These are phyloP conservation scores for Penicillium arizonense DNA, from an alignment of 495 filamentous ascomycete genomes.

Conservation along the genomic window DNA sequence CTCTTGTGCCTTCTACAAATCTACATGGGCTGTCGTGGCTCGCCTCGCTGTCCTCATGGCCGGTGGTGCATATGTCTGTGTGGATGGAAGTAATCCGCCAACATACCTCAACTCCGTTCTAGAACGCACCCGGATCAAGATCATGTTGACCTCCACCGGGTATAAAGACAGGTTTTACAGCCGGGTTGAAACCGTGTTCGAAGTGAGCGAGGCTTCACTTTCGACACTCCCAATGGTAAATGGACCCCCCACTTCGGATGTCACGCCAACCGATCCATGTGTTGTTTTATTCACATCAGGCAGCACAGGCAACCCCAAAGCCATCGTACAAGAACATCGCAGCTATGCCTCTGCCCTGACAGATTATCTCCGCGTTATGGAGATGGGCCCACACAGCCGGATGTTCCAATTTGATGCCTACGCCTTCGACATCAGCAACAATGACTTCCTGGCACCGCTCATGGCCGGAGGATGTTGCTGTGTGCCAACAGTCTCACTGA, in stretches of 20 bases:
- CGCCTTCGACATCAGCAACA: conserved; percentile 45
- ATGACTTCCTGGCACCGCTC: conserved; percentile 41
- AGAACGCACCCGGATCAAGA: conserved; percentile 10
- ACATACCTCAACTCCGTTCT: conserved; percentile 18
- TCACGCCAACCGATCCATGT: conserved; percentile 18
- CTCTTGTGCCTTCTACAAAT: conserved; percentile 29
- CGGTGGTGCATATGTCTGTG: conserved; percentile 47
- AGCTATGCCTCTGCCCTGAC: conserved; percentile 28
- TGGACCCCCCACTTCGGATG: background rate
- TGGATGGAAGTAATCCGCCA: conserved; percentile 50
- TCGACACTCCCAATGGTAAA: background rate
- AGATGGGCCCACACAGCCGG: conserved; percentile 20
- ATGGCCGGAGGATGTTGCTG: conserved; percentile 47
- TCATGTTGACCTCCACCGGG: conserved; percentile 17
- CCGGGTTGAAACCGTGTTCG: conserved; percentile 6
- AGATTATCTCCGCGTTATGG: conserved; percentile 18
- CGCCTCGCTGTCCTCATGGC: conserved; percentile 31
- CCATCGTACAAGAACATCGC: conserved; percentile 47
- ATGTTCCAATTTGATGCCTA: conserved; percentile 47
- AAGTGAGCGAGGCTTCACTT: conserved; percentile 12
- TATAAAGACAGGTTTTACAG: conserved; percentile 9
- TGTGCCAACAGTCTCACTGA: conserved; percentile 35
- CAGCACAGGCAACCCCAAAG: conserved; percentile 46
- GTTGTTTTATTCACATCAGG: conserved; percentile 44
- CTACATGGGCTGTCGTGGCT: conserved; percentile 30